Evolutionary conservation across 768 basidiomycete genomes (phyloP).

Genomic region (Pluteus cervinus): DNA sequence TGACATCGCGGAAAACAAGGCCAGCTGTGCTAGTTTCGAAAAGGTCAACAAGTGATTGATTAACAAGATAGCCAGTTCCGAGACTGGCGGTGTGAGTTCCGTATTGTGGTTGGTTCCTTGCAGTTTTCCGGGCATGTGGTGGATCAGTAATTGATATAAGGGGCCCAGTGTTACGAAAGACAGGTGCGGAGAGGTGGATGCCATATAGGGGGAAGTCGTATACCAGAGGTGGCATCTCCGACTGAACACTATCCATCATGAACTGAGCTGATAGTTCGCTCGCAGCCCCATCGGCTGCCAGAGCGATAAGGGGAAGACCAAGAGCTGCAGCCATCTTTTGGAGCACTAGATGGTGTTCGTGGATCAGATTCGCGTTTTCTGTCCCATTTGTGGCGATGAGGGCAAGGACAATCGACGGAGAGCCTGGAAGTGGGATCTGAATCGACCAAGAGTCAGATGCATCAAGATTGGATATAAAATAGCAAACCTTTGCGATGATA

Average conservation of each 20-base stretch:
- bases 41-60: constrained; percentile 14
- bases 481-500: constrained; percentile 18
- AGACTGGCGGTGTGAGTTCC: constrained; percentile 18
- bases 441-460: background rate
- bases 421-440: constrained; percentile 17
- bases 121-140: constrained; percentile 15
- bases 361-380: constrained; percentile 15
- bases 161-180: constrained; percentile 14
- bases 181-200: constrained; percentile 12
- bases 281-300: constrained; percentile 19
- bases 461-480: background rate
- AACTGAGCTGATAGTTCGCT: constrained; percentile 15
- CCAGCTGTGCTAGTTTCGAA: constrained; percentile 10
- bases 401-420: constrained; percentile 15
- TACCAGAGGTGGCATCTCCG: constrained; percentile 7
- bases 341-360: constrained; percentile 13
- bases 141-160: constrained; percentile 11
- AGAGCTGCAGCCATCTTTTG: constrained; percentile 14
- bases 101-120: constrained; percentile 18
- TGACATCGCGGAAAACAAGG: constrained; percentile 13
- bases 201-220: constrained; percentile 17
- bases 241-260: constrained; percentile 13
- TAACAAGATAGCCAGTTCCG: constrained; percentile 15
- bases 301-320: constrained; percentile 9
- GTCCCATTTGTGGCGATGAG: constrained; percentile 19